Evolutionary conservation across 2,329 filamentous ascomycete species (phyloP), one percentile per base, ranked within the genome.

Genomic region (Exophiala alcalophila): DNA sequence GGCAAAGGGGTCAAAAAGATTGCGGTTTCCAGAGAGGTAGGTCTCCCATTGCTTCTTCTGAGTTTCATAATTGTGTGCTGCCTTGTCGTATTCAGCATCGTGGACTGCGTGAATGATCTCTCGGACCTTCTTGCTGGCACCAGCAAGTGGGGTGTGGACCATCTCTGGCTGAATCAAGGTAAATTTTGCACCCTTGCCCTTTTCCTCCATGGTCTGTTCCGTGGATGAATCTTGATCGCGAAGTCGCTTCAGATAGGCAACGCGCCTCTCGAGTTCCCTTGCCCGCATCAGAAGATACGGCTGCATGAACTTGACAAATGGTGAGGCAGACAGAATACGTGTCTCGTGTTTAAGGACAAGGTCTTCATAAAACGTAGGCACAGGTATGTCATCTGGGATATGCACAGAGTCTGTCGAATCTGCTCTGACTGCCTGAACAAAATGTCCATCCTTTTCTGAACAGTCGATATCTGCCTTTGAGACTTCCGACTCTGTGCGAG

Each of bases 21-120:
- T 85, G 21, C 85, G 72, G 54, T 92, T 94, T 10, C 87, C 88
- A 36, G 91, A 82, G 15, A 96, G 83, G 58, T 95, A 95, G 19
- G 87, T 86, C 61, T 98, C 92, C 92, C 92, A 98, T 56, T 96
- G 90, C 20, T 87, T 80, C 43, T 89, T 95, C 61, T 97, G 91
- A 0, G 88, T 96, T 62, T 89, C 80, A 61, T 97, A 98, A 56
- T 90, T 89, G 65, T 96, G 87, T 23, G 94, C 69, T 1, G 91
- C 90, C 65, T 92, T 94, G 62, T 98, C 90, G 57, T 97, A 96
- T 63, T 98, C 92, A 2, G 90, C 90, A 61, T 96, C 88, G 63
- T 97, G 90, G 9, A 96, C 90, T 15, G 92, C 92, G 61, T 92
- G 89, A 5, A 98, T 69, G 34, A 97, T 88, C 57, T 97, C 91